Evolutionary conservation across 345 rosid species (phyloP).

Genomic region (Populus simonii): DNA sequence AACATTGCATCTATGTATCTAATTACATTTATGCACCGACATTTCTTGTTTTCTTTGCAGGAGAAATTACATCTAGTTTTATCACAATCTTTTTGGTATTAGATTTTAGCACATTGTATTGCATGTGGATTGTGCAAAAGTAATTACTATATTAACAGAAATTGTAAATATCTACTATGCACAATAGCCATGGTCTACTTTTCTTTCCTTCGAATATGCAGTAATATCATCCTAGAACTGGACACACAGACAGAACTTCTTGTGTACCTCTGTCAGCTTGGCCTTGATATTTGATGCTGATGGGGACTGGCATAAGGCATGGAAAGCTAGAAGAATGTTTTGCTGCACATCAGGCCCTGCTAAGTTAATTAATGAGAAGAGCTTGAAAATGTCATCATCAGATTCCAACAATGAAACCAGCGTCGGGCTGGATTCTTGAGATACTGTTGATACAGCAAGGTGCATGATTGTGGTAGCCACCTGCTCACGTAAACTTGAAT

Average conservation of each 20-base stretch:
- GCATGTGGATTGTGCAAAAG: neutral
- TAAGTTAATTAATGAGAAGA: constrained; percentile 49
- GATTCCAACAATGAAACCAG: constrained; percentile 51
- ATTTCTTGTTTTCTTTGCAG: neutral
- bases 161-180: neutral
- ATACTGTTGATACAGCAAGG: constrained; percentile 51
- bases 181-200: neutral
- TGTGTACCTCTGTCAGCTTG: constrained; percentile 52
- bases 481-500: constrained; percentile 45
- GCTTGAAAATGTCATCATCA: constrained; percentile 47
- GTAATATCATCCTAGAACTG: neutral
- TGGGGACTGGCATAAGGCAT: constrained; percentile 55
- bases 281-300: constrained; percentile 41
- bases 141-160: neutral
- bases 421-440: constrained; percentile 35
- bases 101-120: neutral
- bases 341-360: constrained; percentile 50
- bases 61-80: neutral
- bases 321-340: constrained; percentile 52
- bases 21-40: neutral
- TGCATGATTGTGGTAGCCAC: constrained; percentile 53
- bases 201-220: constrained; percentile 6
- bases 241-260: neutral
- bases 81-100: neutral
- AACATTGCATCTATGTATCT: neutral